Base-by-base conservation (phyloP, 139 green algal species). In the Choricystis sp. region DNA sequence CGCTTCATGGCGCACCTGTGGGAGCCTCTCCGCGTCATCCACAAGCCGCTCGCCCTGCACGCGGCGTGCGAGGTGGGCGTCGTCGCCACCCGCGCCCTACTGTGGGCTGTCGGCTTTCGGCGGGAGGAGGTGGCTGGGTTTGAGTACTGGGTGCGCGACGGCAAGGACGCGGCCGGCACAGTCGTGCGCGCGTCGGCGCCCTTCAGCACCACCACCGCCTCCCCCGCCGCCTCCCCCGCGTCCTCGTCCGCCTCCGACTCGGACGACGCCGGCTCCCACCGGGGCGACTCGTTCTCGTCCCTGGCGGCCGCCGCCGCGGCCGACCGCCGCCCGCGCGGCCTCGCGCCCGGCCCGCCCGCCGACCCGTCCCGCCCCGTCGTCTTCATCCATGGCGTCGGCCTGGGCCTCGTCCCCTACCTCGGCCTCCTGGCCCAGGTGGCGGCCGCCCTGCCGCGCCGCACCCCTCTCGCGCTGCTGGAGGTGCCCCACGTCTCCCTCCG, bases 331-430 rank as follows among this genome's bases (percentile, higher is more conserved):
- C 56, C 31, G 22, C 24, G 57, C 1, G 61, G 16, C 0, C 2
- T 49, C 30, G 26, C 26, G 26, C 57, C 57, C 19, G 52, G 26
- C 19, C 25, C 49, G 29, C 56, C 56, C 4, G 56, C 22, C 2
- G 3, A 25, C 31, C 30, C 28, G 22, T n/a, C n/a, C n/a, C 57
- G 71, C 48, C 77, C 77, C 27, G 55, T 83, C 2, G 66, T 83
- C 19, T 83, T 83, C 55, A 22, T 83, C 56, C 77, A 83, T 59
- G 77, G 77, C 25, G 77, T 83, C 1, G 77, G 77, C 25, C 60
- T 79, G 29, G 77, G 74, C 16, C 26, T 77, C 56, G 61, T 75
- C 26, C 77, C 77, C 0, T 83, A 83, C 58, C 58, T 81, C 52
- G 56, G 63, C 48, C 65, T 79, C 0, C 57, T 79, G 16, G 61